Evolutionary conservation across 768 basidiomycete species (phyloP), one percentile per base, ranked within the genome.

Genomic region (Pleurotus ostreatus): DNA sequence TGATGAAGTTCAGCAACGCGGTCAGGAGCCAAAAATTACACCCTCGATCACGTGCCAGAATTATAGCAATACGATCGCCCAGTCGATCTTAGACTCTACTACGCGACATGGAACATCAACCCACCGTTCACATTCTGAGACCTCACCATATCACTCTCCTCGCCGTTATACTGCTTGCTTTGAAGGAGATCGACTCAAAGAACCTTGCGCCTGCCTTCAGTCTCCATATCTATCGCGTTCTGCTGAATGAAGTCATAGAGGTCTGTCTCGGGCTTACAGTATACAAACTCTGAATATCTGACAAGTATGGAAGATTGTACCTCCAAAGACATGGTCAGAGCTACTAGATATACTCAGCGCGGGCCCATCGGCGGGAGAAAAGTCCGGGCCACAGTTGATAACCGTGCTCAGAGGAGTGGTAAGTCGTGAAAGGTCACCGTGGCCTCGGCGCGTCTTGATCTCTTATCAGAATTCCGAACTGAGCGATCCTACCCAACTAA

Each of bases 101-200:
- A 40, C 39, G 12, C 38, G 54, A 55, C 48, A 64, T 63, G 40
- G 62, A 78, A 70, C 76, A 78, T 70, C 49, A 79, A 81, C 34
- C 73, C 76, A 18, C 82, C 81, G 83, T 85, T 6, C 86, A 89
- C 68, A 75, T 83, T 55, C 76, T 93, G 25, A 78, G 84, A 55
- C 89, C 91, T 1, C 91, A 93, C 62, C 92, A 94, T 65, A 74
- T 93, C 49, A 79, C 79, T 48, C 72, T 92, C 13, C 73, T 92
- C 30, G 79, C 80, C 34, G 72, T 90, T 22, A 73, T 92, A 37
- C 72, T 84, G 57, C 71, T 86, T 11, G 71, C 80, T 3, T 88
- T 85, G 67, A 85, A 82, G 65, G 84, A 87, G 60, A 75, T 76
- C 56, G 75, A 76, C 22, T 70, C 77, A 43, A 77, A 76, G 55